Evolutionary conservation across 495 filamentous ascomycete species (phyloP).

Genomic region (Lasiosphaeria ovina): DNA sequence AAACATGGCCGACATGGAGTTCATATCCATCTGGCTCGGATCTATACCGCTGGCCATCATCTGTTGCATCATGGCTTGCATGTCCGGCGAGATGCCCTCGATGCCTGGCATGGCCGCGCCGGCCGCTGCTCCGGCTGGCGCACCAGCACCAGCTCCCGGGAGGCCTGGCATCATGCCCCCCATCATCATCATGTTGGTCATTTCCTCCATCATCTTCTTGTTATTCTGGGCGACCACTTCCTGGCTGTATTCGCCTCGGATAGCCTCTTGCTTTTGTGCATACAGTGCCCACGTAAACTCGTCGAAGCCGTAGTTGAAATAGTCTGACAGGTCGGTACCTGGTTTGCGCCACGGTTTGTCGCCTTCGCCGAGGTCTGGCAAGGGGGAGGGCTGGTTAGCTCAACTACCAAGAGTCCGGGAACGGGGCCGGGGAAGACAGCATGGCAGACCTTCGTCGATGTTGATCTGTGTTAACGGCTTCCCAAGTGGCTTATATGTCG

Average conservation of each 20-base stretch:
- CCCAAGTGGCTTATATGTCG: slow-evolving; percentile 67
- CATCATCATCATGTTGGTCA: slow-evolving; percentile 84
- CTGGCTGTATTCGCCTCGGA: slow-evolving; percentile 64
- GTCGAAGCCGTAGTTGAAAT: slow-evolving; percentile 99
- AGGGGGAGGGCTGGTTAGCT: slow-evolving; percentile 12
- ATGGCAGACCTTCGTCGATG: slow-evolving; percentile 61
- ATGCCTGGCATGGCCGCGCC: slow-evolving; percentile 63
- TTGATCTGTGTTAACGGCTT: slow-evolving; percentile 83
- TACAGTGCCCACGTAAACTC: slow-evolving; percentile 98
- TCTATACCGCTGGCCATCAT: slow-evolving; percentile 86
- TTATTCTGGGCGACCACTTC: slow-evolving; percentile 62
- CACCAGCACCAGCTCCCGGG: slow-evolving; percentile 9
- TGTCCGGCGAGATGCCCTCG: slow-evolving; percentile 69
- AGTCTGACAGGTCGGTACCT: slow-evolving; percentile 92
- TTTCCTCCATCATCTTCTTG: slow-evolving; percentile 83
- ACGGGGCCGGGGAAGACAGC: slow-evolving; percentile 8
- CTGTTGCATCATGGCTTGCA: slow-evolving; percentile 77
- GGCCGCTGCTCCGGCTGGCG: slow-evolving; percentile 27
- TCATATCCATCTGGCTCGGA: slow-evolving; percentile 62
- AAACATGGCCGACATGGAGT: slow-evolving; percentile 50
- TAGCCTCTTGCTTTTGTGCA: slow-evolving; percentile 78
- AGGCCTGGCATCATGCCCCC: slow-evolving; percentile 60
- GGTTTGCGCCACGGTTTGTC: slow-evolving; percentile 96
- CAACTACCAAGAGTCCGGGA: neutral
- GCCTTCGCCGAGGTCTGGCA: slow-evolving; percentile 68